These are phyloP conservation scores for Syncephalastrum racemosum DNA, from an alignment of 371 early-diverging fungal species.

Conservation along the genomic window DNA sequence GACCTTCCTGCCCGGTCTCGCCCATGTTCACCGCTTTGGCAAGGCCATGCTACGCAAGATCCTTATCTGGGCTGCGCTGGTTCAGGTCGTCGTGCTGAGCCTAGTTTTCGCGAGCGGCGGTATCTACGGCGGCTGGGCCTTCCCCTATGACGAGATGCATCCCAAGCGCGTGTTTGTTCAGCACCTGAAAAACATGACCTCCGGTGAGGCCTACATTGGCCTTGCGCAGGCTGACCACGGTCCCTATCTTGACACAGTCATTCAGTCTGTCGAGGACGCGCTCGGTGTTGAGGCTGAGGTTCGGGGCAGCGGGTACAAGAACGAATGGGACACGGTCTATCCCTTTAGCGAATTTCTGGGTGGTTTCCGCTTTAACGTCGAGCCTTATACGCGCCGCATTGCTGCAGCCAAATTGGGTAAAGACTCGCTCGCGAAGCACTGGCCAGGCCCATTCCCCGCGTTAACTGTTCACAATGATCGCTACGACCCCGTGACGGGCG, in stretches of 20 bases:
- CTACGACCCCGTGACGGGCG: slow-evolving; percentile 52
- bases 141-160: slow-evolving; percentile 66
- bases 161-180: slow-evolving; percentile 67
- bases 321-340: slow-evolving; percentile 66
- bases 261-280: slow-evolving; percentile 40
- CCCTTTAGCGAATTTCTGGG: slow-evolving; percentile 73
- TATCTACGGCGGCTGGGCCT: slow-evolving; percentile 34
- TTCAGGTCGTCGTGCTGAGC: slow-evolving; percentile 42
- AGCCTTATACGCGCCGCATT: slow-evolving; percentile 47
- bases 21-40: slow-evolving; percentile 61
- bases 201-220: slow-evolving; percentile 56
- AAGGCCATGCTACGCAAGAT: slow-evolving; percentile 34
- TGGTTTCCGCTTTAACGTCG: slow-evolving; percentile 58
- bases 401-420: slow-evolving; percentile 12
- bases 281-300: slow-evolving; percentile 36
- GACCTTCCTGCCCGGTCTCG: slow-evolving; percentile 49
- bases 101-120: slow-evolving; percentile 39
- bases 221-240: slow-evolving; percentile 68
- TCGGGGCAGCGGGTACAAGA: slow-evolving; percentile 37
- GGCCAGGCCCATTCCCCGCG: slow-evolving; percentile 41
- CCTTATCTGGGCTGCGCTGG: slow-evolving; percentile 30
- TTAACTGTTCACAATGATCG: slow-evolving; percentile 44
- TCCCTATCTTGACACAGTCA: slow-evolving; percentile 50
- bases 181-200: slow-evolving; percentile 65
- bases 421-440: slow-evolving; percentile 21